Conservation (phyloP, 1,284 basidiomycete genomes). For the Erythrobasidium hasegawianum region DNA sequence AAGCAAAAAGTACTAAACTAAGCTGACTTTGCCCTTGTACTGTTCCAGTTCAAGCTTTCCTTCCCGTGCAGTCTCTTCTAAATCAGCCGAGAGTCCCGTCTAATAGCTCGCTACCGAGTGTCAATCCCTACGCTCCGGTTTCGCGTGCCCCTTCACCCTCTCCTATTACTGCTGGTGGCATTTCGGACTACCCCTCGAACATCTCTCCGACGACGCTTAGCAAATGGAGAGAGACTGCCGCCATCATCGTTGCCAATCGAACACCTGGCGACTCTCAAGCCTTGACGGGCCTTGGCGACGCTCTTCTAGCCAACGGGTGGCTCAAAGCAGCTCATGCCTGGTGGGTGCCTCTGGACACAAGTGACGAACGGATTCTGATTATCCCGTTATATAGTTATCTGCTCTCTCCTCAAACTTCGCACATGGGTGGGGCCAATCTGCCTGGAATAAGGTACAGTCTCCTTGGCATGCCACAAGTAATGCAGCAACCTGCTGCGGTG, state of each 20-base stretch:
- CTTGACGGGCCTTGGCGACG: slow-evolving; percentile 81
- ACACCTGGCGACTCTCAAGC: slow-evolving; percentile 60
- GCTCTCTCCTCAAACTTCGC: slow-evolving; percentile 76
- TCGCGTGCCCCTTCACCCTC: slow-evolving; percentile 7
- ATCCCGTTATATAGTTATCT: slow-evolving; percentile 63
- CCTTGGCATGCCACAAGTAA: slow-evolving; percentile 63
- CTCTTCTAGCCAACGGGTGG: slow-evolving; percentile 67
- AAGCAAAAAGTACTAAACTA: too few relatives aligned
- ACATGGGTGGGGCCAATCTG: slow-evolving; percentile 55
- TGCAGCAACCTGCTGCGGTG: slow-evolving; percentile 56
- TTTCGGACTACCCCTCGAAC: slow-evolving; percentile 15
- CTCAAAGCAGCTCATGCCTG: slow-evolving; percentile 86
- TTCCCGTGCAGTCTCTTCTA: slow-evolving; percentile 59
- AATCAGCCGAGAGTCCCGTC: background rate
- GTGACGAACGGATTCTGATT: too few relatives aligned
- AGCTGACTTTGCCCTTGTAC: too few relatives aligned
- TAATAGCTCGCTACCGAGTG: background rate
- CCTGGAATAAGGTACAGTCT: slow-evolving; percentile 48
- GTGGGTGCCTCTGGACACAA: slow-evolving; percentile 53
- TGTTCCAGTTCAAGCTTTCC: slow-evolving; percentile 71
- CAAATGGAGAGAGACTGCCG: slow-evolving; percentile 80
- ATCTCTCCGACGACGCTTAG: slow-evolving; percentile 54
- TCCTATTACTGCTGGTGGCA: slow-evolving; percentile 2
- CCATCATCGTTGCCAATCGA: slow-evolving; percentile 76
- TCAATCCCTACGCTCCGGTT: slow-evolving; percentile 9